phyloP scores from a whole-genome alignment of 1,284 basidiomycete genomes.

The Leccinum ponderosum region DNA sequence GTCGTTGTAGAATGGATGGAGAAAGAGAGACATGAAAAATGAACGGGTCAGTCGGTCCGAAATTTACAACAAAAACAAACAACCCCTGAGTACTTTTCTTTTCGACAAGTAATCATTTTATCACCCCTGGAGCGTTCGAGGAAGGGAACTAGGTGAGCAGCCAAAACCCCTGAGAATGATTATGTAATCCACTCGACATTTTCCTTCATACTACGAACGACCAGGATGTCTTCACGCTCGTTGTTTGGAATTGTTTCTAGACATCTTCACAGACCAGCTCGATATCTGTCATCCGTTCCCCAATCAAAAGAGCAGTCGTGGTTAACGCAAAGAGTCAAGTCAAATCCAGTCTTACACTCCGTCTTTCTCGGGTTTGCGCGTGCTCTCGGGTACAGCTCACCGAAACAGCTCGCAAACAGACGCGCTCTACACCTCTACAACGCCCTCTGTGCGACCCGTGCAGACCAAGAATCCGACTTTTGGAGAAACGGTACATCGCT shows the following conservation, averaged over 20 bases:
- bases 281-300: constrained; percentile 15
- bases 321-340: constrained; percentile 58
- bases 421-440: constrained; percentile 61
- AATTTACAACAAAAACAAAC: neutral
- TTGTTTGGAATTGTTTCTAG: constrained; percentile 8
- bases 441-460: constrained; percentile 51
- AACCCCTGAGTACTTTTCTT: neutral
- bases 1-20: constrained; percentile 26
- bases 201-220: neutral
- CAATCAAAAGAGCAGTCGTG: constrained; percentile 40
- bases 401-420: constrained; percentile 61
- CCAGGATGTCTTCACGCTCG: constrained; percentile 17
- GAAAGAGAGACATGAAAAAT: constrained; percentile 21
- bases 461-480: constrained; percentile 63
- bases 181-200: neutral
- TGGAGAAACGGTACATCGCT: constrained; percentile 62
- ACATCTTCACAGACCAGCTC: constrained; percentile 5
- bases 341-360: constrained; percentile 50
- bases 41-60: neutral
- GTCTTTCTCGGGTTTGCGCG: constrained; percentile 53
- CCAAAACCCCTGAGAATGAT: neutral
- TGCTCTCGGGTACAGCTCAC: constrained; percentile 59
- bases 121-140: too few relatives aligned
- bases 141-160: too few relatives aligned
- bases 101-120: too few relatives aligned